Evolutionary conservation across 164 flowering plant genomes (phyloP).

Genomic region (Pachysandra terminalis): DNA sequence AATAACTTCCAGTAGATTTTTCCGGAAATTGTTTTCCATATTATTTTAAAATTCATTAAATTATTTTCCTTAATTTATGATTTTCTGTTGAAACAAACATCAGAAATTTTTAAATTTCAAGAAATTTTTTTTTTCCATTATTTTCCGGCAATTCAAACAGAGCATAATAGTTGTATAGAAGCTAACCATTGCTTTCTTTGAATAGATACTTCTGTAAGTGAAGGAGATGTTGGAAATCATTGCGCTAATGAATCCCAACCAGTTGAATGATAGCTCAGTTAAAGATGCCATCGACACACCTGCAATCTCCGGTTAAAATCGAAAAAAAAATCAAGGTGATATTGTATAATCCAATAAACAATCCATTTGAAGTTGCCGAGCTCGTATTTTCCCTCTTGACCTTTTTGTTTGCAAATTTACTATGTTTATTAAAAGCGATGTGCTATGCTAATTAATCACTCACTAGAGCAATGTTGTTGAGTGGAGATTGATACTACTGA

Average conservation of each 20-base stretch:
- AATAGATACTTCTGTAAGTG: slow-evolving; percentile 94
- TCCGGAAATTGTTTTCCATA: too few species aligned
- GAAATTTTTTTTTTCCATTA: too few species aligned
- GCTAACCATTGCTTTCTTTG: slow-evolving; percentile 95
- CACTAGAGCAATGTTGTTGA: too few species aligned
- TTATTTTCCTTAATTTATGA: too few species aligned
- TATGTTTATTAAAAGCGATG: background rate
- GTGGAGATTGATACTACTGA: too few species aligned
- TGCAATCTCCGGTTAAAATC: slow-evolving; percentile 19
- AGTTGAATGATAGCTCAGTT: slow-evolving; percentile 96
- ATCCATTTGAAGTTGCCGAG: background rate
- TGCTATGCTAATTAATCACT: background rate
- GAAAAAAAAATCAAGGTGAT: background rate
- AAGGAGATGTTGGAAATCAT: slow-evolving; percentile 98
- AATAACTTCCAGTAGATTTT: too few species aligned
- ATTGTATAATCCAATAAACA: background rate
- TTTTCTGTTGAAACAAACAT: too few species aligned
- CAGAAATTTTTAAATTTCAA: too few species aligned
- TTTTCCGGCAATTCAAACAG: background rate
- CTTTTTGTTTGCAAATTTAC: background rate
- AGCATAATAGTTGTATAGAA: slow-evolving; percentile 6
- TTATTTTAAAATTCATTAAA: too few species aligned
- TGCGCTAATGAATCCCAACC: slow-evolving; percentile 94
- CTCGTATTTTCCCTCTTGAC: too few species aligned
- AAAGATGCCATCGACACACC: slow-evolving; percentile 98